Conservation (phyloP, 2,329 filamentous ascomycete genomes). For the Xylariaceae sp. region DNA sequence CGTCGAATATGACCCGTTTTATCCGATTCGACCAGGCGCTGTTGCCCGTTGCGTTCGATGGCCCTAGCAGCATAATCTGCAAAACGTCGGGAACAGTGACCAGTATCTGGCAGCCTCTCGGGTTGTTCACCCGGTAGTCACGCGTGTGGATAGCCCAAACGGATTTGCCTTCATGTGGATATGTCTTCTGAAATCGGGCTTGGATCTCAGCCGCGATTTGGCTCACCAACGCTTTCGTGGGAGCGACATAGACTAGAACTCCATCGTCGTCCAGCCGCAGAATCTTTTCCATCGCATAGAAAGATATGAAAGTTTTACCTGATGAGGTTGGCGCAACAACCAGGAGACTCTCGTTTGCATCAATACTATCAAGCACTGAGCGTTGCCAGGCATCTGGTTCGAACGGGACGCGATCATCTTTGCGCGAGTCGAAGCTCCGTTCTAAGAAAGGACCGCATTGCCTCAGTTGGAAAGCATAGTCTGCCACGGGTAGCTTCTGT, state of each 20-base stretch:
- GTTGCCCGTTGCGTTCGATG: constrained; percentile 53
- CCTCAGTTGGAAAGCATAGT: constrained; percentile 57
- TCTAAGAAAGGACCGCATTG: constrained; percentile 71
- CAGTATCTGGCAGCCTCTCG: constrained; percentile 65
- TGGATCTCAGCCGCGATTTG: constrained; percentile 77
- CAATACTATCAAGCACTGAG: constrained; percentile 66
- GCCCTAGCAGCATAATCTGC: constrained; percentile 68
- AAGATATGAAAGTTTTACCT: constrained; percentile 79
- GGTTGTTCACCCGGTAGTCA: constrained; percentile 70
- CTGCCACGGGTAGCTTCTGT: background rate
- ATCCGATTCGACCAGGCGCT: constrained; percentile 60
- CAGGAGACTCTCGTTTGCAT: constrained; percentile 63
- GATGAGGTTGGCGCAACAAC: constrained; percentile 74
- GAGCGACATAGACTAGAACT: constrained; percentile 72
- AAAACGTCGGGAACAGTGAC: constrained; percentile 75
- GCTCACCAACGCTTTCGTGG: constrained; percentile 77
- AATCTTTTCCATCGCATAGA: constrained; percentile 77
- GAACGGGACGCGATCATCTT: constrained; percentile 65
- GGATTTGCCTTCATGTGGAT: constrained; percentile 55
- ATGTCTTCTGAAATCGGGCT: constrained; percentile 65
- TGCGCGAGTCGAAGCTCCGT: constrained; percentile 62
- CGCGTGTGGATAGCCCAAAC: constrained; percentile 77
- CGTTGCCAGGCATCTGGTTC: constrained; percentile 73
- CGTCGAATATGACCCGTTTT: constrained; percentile 75
- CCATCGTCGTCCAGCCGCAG: constrained; percentile 63